Base-by-base conservation (phyloP, 2,329 filamentous ascomycete genomes). In the Pseudogymnoascus sp. region DNA sequence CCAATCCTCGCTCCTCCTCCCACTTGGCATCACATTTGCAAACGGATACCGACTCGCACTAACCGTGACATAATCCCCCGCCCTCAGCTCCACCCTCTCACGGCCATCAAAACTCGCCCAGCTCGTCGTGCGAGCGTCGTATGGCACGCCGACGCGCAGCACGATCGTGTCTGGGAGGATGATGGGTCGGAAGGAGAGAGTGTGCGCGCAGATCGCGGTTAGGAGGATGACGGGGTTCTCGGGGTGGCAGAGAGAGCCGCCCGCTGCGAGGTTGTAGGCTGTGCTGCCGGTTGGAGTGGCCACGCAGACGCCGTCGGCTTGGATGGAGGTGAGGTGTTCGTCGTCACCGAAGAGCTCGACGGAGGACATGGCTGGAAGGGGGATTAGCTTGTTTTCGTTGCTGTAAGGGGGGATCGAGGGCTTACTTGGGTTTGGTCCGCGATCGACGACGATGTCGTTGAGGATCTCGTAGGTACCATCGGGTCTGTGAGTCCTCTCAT, bases 31-130 rank as follows among this genome's bases (percentile, higher is more conserved):
- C 43, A 93, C 89, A 61, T 83, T 86, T 0, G 90, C 89, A 73
- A 93, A 94, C 0, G 90, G 90, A 70, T 88, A 93, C 39, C 90
- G 77, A 66, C 86, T 90, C 2, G 90, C 90, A 66, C 87, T 90
- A 64, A 94, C 88, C 1, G 89, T 93, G 4, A 93, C 89, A 71
- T 94, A 94, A 74, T 94, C 90, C 14, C 90, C 90, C 0, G 89
- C 87, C 57, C 77, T 73, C 37, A 94, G 79, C 76, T 94, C 89
- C n/a, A 90, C 76, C 76, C 92, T 85, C 78, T 97, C 91, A 64
- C 92, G 84, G 1, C 94, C 94, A 74, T 99, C 94, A 72, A 99
- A 99, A 74, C 91, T 96, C n/a, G 92, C 94, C 93, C 94, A 99
- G 39, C 89, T 92, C 67, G 86, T 88, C 4, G 91, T 92, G 58